Conservation (phyloP, 257 asterid genomes). For the Ocimum tenuiflorum region DNA sequence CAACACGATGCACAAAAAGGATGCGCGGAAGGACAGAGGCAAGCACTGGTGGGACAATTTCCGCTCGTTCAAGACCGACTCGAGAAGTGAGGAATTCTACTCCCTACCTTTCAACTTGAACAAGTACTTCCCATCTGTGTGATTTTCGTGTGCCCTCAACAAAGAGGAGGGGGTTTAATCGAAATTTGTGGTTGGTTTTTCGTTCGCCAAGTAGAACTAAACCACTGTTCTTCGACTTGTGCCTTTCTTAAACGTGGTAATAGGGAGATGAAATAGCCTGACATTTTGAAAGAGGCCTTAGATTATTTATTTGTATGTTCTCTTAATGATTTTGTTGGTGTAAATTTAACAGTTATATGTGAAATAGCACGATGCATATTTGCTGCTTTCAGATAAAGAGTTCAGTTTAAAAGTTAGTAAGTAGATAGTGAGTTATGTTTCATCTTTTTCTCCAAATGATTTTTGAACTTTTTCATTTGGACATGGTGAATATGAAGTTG, state of each 20-base stretch:
- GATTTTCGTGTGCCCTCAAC: slow-evolving; percentile 5
- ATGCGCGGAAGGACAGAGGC: slow-evolving; percentile 79
- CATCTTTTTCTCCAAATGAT: no score
- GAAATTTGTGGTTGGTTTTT: slow-evolving; percentile 11
- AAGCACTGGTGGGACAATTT: slow-evolving; percentile 98
- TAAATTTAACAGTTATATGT: slow-evolving; percentile 36
- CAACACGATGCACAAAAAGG: slow-evolving; percentile 75
- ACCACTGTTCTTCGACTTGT: slow-evolving; percentile 34
- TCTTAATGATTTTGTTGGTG: slow-evolving; percentile 19
- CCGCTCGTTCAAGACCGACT: slow-evolving; percentile 61
- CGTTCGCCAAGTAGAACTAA: slow-evolving; percentile 14
- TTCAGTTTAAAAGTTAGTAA: no score
- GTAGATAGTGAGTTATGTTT: no score
- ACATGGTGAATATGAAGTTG: no score
- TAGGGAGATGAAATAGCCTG: slow-evolving; percentile 33
- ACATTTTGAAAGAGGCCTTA: slow-evolving; percentile 31
- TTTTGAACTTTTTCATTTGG: no score
- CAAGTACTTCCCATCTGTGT: slow-evolving; percentile 91
- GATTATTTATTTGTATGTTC: slow-evolving; percentile 27
- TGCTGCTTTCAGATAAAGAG: background rate
- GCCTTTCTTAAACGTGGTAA: slow-evolving; percentile 29
- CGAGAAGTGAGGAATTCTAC: slow-evolving; percentile 87
- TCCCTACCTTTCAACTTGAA: slow-evolving; percentile 86
- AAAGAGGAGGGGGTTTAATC: slow-evolving; percentile 15
- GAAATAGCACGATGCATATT: slow-evolving; percentile 19